Base-by-base conservation (phyloP, 1,284 basidiomycete species). In the Phellinidium pouzarii region DNA sequence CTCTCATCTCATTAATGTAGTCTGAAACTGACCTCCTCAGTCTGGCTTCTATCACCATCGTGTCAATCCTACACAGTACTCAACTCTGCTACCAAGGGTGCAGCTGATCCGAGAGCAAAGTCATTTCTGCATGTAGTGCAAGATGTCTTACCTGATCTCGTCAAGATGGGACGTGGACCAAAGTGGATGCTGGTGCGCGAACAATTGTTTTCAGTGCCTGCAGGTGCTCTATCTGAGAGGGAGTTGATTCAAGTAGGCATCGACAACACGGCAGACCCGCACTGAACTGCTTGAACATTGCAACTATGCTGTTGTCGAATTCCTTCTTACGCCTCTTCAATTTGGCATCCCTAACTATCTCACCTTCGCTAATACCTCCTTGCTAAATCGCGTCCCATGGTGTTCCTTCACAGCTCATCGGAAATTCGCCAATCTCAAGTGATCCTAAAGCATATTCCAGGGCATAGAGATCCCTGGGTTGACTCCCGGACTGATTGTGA, bases 11-110 rank as follows among this genome's bases (percentile, higher is more conserved):
- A 31, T 29, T 17, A 31, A 50, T 34, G 38, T 56, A 87, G 86
- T 68, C 69, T 22, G 84, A 90, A 62, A 87, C 64, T 4, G 63
- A 71, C 25, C 64, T 88, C n/a, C 66, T 71, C 23, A 44, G 57
- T 19, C 4, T 89, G 87, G 85, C 73, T 89, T 22, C 65, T 88
- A 37, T 89, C 87, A 0, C 87, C 86, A 3, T 79, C 86, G 7
- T 90, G 87, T 62, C 87, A 89, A 61, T 87, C 87, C 0, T 90
- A 89, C 60, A 89, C 87, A 0, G 76, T 87, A 1, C 69, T 90
- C 50, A 88, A 87, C 61, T 80, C 84, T 2, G 69, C 73, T 20
- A 81, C 84, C 7, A 82, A 80, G 68, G 87, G 83, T 4, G 76
- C 74, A 7, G 67, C 68, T 20, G 87, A 90, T 66, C 82, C 86